phyloP scores from a whole-genome alignment of 164 flowering plant genomes.

The Vitis rupestris region DNA sequence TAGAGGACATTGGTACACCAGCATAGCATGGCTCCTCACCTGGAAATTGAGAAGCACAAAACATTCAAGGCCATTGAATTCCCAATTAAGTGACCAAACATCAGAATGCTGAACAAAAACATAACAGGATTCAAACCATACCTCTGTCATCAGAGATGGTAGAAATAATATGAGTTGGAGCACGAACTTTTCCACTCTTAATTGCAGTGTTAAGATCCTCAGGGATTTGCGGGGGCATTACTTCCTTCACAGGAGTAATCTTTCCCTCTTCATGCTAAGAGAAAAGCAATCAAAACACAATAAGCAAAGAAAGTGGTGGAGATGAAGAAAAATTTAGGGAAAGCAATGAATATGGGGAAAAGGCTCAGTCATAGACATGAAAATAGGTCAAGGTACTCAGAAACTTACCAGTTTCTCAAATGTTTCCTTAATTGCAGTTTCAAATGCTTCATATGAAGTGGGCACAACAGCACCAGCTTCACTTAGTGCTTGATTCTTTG shows the following conservation, averaged over 20 bases:
- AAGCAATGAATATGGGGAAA: not conserved
- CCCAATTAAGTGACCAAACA: not conserved
- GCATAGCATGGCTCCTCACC: slow-evolving; percentile 97
- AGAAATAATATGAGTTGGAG: slow-evolving; percentile 96
- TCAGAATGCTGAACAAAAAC: not conserved
- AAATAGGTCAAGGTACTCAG: not conserved
- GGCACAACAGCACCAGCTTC: slow-evolving; percentile 99
- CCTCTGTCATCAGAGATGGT: slow-evolving; percentile 99
- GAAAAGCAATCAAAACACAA: not conserved
- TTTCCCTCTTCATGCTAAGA: slow-evolving; percentile 77
- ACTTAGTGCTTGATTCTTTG: slow-evolving; percentile 87
- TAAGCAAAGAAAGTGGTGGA: not conserved
- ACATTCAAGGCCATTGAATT: slow-evolving; percentile 4
- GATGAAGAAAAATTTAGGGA: not conserved
- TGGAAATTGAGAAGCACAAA: slow-evolving; percentile 25
- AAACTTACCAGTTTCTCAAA: slow-evolving; percentile 80
- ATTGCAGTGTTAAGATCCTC: slow-evolving; percentile 93
- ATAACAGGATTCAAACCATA: slow-evolving; percentile 15
- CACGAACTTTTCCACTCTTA: slow-evolving; percentile 98
- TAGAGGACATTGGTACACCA: slow-evolving; percentile 94
- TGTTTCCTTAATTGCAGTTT: slow-evolving; percentile 81
- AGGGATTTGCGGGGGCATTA: slow-evolving; percentile 93
- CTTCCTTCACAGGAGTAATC: slow-evolving; percentile 74
- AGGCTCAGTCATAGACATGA: not conserved
- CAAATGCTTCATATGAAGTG: slow-evolving; percentile 91